Evolutionary conservation across 495 filamentous ascomycete genomes (phyloP).

Genomic region (Xylaria scruposa): DNA sequence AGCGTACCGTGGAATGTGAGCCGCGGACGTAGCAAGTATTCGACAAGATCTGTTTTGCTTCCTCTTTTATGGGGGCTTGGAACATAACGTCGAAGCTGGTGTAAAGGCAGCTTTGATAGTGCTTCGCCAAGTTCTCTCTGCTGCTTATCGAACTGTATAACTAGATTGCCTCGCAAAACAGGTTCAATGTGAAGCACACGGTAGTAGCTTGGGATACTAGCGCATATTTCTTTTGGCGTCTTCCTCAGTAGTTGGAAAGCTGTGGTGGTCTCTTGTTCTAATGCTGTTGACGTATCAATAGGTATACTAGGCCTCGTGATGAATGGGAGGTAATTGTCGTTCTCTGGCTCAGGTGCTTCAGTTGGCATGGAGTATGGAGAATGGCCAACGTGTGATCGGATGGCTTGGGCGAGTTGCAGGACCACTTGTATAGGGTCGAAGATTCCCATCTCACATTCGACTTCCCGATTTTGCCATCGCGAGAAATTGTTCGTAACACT

Average conservation of each 20-base stretch:
- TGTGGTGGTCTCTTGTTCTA: neutral
- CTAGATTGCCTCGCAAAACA: constrained; percentile 44
- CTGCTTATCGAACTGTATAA: constrained; percentile 36
- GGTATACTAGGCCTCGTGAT: neutral
- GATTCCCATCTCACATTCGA: neutral
- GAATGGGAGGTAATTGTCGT: neutral
- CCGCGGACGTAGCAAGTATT: constrained; percentile 39
- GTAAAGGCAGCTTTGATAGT: constrained; percentile 4
- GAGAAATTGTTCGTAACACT: neutral
- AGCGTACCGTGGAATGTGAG: constrained; percentile 46
- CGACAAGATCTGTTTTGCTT: constrained; percentile 38
- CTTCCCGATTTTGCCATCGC: neutral
- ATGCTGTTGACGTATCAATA: neutral
- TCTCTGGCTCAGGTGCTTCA: neutral
- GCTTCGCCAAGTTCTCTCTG: constrained; percentile 36
- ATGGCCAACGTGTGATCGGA: neutral
- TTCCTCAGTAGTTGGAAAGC: neutral
- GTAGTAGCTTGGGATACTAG: constrained; percentile 36
- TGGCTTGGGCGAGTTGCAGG: neutral
- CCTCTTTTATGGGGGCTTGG: neutral
- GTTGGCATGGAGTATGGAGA: neutral
- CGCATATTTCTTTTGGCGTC: constrained; percentile 38
- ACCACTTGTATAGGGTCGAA: neutral
- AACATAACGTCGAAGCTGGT: neutral
- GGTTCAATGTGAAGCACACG: constrained; percentile 52